Evolutionary conservation across 129 eudicot species (phyloP).

Genomic region (Ambrosia artemisiifolia): DNA sequence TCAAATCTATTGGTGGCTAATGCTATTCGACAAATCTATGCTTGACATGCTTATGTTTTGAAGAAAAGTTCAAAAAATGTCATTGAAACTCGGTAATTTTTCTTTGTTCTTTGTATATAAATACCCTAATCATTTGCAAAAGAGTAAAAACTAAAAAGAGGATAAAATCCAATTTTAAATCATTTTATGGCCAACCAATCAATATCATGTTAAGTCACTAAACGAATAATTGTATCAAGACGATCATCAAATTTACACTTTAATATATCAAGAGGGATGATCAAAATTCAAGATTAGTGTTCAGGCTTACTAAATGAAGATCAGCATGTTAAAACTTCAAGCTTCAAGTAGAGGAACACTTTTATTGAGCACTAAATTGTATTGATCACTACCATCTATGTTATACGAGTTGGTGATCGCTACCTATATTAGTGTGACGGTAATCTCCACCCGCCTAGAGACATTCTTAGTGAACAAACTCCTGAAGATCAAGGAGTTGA

Average conservation of each 20-base stretch:
- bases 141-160: too few species aligned
- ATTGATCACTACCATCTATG: not conserved
- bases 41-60: not conserved
- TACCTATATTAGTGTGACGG: too few species aligned
- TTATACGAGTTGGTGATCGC: not conserved
- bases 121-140: too few species aligned
- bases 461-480: not conserved
- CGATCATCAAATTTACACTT: too few species aligned
- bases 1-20: conserved; percentile 1
- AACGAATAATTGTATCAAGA: too few species aligned
- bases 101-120: too few species aligned
- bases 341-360: not conserved
- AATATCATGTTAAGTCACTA: too few species aligned
- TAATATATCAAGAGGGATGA: too few species aligned
- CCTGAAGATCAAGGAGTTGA: not conserved
- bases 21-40: not conserved
- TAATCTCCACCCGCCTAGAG: not conserved
- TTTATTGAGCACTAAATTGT: not conserved
- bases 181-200: too few species aligned
- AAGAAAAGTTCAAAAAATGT: not conserved
- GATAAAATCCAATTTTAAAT: too few species aligned
- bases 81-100: not conserved
- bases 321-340: not conserved
- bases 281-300: too few species aligned
- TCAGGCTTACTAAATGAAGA: not conserved